A percentile compares a stretch with the other conserved stretches of the same genome.
phyloP scores from a whole-genome alignment of 2,329 filamentous ascomycete species.

The Ustulina deusta region DNA sequence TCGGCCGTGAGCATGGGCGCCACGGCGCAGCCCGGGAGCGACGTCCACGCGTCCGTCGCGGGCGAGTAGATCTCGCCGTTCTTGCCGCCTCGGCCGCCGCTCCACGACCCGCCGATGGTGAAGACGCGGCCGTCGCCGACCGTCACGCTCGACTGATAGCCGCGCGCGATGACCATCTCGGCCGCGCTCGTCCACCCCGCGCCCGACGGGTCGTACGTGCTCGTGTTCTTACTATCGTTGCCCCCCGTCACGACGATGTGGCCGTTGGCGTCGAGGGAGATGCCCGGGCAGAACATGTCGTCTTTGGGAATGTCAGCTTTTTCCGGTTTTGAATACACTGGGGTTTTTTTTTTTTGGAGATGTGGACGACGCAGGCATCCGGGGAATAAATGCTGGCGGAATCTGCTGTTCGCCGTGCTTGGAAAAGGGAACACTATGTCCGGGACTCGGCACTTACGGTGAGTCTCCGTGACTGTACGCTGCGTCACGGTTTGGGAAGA shows the following conservation, averaged over 20 bases:
- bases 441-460: conserved; percentile 37
- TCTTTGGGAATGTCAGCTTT: conserved; percentile 44
- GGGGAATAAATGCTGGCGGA: too few relatives aligned
- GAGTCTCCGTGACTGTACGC: conserved; percentile 55
- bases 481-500: conserved; percentile 46
- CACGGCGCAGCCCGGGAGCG: conserved; percentile 57
- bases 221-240: conserved; percentile 60
- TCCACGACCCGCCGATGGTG: conserved; percentile 69
- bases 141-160: conserved; percentile 65
- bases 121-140: conserved; percentile 67
- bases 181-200: conserved; percentile 55
- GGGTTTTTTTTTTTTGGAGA: neutral
- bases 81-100: conserved; percentile 62
- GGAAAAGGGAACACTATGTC: neutral
- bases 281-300: conserved; percentile 70
- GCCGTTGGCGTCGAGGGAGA: conserved; percentile 62
- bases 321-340: neutral
- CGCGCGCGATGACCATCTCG: conserved; percentile 61
- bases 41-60: conserved; percentile 59
- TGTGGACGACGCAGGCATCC: neutral
- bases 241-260: conserved; percentile 67
- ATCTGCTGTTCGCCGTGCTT: conserved; percentile 33
- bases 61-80: conserved; percentile 68
- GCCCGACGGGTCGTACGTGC: conserved; percentile 58
- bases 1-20: conserved; percentile 65